phyloP scores from a whole-genome alignment of 192 early-diverging fungal species.

The Podila epigama region DNA sequence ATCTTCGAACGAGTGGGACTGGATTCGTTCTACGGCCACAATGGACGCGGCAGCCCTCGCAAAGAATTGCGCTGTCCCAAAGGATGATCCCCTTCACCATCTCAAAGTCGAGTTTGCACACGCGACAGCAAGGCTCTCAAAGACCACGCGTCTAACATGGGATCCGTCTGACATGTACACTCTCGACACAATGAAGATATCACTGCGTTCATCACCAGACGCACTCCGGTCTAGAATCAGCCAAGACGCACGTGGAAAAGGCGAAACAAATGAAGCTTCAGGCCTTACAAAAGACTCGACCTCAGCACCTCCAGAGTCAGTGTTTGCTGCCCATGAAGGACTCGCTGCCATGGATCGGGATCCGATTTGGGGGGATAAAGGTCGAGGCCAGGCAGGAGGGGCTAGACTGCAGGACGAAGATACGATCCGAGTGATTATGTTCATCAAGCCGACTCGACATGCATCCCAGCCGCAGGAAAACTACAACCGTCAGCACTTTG shows the following conservation, averaged over 20 bases:
- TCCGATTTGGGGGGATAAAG: slow-evolving; percentile 15
- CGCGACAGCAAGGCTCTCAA: slow-evolving; percentile 20
- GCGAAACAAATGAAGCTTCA: no score
- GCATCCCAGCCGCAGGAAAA: slow-evolving; percentile 24
- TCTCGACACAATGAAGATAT: slow-evolving; percentile 29
- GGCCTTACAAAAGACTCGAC: no score
- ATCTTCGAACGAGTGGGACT: slow-evolving; percentile 48
- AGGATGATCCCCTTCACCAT: slow-evolving; percentile 42
- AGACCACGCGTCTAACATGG: slow-evolving; percentile 40
- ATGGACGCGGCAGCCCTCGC: slow-evolving; percentile 16
- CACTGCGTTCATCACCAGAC: background rate
- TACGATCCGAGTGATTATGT: slow-evolving; percentile 44
- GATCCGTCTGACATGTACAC: slow-evolving; percentile 37
- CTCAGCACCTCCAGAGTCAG: background rate
- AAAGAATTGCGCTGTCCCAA: slow-evolving; percentile 20
- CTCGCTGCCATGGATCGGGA: slow-evolving; percentile 31
- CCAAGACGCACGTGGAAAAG: no score
- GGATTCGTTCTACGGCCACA: slow-evolving; percentile 47
- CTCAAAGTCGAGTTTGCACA: slow-evolving; percentile 41
- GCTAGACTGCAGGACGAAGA: background rate
- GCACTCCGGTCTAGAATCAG: background rate
- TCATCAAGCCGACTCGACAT: slow-evolving; percentile 50
- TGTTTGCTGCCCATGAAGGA: background rate
- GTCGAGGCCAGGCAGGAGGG: background rate
- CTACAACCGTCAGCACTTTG: slow-evolving; percentile 29